Base-by-base conservation (phyloP, 2,329 filamentous ascomycete species). In the Nemania abortiva region DNA sequence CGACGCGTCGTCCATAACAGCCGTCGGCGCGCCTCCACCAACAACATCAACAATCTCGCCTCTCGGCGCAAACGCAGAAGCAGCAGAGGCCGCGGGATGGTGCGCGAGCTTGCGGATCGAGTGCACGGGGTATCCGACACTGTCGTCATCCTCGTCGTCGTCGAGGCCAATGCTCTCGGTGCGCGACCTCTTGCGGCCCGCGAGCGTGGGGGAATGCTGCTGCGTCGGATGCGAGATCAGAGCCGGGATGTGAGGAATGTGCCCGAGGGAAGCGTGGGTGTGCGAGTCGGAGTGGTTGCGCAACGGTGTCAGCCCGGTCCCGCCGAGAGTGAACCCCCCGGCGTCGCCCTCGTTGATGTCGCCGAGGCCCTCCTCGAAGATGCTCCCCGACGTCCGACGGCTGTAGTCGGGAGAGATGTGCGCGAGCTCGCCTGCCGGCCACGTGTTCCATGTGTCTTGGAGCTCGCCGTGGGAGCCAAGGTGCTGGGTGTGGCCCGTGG, bases 161-260 rank as follows among this genome's bases (percentile, higher is more conserved):
- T 69, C 71, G 24, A 70, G 74, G 13, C 76, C 79, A 1, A 75
- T 65, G 69, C 77, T 79, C 58, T 80, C 79, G 6, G 74, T 73
- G 54, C 79, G 78, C 47, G 74, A 73, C 15, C 79, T 75, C 75
- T 80, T 81, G 69, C 76, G 78, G 11, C 76, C 73, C 6, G 70
- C 63, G 1, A 74, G 55, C 34, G 58, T 45, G n/a, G 71, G 59
- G 0, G 70, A 66, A 10, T 49, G 45, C 39, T 47, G 68, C 29
- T 52, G 66, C 24, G 50, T 49, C 9, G 29, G 27, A 5, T 70
- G 67, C 31, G 63, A 62, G 3, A 55, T 31, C 11, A 68, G 22
- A 2, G 24, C 9, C 3, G 54, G 66, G 59, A 64, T 37, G 20
- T 53, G 53, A 1, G 37, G 60, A 47, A 59, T 56, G 10, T 55